Conservation (phyloP, 148 eudicot genomes). For the Fagopyrum homotropicum region DNA sequence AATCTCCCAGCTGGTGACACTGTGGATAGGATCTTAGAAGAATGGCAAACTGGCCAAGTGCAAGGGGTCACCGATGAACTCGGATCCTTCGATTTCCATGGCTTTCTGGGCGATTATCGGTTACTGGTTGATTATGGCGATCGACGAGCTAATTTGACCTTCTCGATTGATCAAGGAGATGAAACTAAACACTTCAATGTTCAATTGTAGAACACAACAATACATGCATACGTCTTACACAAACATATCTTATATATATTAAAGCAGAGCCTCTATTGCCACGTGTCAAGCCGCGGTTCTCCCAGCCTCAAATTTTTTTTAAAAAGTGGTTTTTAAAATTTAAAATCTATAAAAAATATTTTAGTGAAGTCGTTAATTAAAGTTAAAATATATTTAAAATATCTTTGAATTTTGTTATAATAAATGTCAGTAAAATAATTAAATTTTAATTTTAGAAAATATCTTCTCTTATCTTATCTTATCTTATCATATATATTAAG, state of each 20-base stretch:
- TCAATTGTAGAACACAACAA: constrained; percentile 29
- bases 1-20: constrained; percentile 75
- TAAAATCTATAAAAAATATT: too few species aligned
- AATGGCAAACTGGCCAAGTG: constrained; percentile 55
- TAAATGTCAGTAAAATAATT: too few species aligned
- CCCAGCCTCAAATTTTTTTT: too few species aligned
- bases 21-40: constrained; percentile 60
- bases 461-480: too few species aligned
- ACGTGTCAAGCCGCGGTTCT: too few species aligned
- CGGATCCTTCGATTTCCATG: constrained; percentile 61
- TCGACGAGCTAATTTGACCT: constrained; percentile 32
- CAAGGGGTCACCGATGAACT: constrained; percentile 43
- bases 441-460: too few species aligned
- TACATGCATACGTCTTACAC: neutral
- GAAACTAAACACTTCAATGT: constrained; percentile 69
- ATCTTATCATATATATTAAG: too few species aligned
- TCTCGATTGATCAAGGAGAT: constrained; percentile 46
- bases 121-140: constrained; percentile 32
- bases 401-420: too few species aligned
- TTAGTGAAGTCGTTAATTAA: too few species aligned
- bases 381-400: too few species aligned
- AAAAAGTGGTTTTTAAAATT: too few species aligned
- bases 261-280: too few species aligned
- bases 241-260: neutral
- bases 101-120: constrained; percentile 67